Evolutionary conservation across 1,139 yeast genomes (phyloP).

Genomic region (Pichiaceae sp.): DNA sequence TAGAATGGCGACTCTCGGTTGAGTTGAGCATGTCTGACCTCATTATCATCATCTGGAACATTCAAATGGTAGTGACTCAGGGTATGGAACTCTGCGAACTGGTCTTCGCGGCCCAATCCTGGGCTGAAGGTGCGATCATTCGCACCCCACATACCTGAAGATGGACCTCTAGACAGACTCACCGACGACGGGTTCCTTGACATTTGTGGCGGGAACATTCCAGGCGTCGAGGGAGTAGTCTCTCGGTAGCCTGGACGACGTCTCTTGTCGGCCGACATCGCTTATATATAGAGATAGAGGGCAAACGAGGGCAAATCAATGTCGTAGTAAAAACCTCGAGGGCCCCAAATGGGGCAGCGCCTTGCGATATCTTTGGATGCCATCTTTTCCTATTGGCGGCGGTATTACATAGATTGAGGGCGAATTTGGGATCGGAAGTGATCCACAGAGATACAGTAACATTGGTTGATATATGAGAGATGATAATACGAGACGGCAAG

Average conservation of each 20-base stretch:
- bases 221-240: conserved; percentile 2
- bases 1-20: conserved; percentile 51
- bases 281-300: background rate
- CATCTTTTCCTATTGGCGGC: too few species aligned
- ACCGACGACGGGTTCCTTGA: conserved; percentile 15
- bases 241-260: conserved; percentile 3
- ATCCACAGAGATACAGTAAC: too few species aligned
- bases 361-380: too few species aligned
- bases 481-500: too few species aligned
- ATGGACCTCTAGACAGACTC: conserved; percentile 8
- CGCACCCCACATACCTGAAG: conserved; percentile 4
- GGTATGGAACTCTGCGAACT: conserved; percentile 13
- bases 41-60: conserved; percentile 42
- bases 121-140: conserved; percentile 5
- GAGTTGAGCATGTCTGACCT: conserved; percentile 30
- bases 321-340: too few species aligned
- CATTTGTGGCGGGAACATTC: conserved; percentile 13
- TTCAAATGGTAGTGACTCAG: conserved; percentile 41
- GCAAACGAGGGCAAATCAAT: conserved; percentile 1
- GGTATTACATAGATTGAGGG: too few species aligned
- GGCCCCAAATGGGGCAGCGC: too few species aligned
- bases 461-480: too few species aligned
- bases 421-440: too few species aligned
- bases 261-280: background rate
- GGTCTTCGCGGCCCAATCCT: conserved; percentile 4